Conservation (phyloP, 2,329 filamentous ascomycete genomes). For the Fusarium azukiicola region DNA sequence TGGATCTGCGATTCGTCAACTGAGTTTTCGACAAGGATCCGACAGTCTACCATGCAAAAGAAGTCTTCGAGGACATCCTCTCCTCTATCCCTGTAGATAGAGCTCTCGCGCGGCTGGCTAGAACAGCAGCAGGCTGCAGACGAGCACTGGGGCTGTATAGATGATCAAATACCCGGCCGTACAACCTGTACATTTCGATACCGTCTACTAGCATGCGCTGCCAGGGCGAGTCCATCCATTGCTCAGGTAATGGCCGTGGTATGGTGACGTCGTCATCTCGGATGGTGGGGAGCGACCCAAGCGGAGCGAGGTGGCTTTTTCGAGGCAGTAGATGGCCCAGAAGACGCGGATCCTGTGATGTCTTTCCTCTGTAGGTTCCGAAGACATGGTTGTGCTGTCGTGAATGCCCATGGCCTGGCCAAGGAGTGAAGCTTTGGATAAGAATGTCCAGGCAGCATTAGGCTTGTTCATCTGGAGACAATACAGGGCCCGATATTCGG, state of each 20-base stretch:
- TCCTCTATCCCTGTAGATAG: background rate
- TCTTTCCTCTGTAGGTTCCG: background rate
- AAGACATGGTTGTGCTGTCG: background rate
- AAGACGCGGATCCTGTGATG: background rate
- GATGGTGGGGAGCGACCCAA: background rate
- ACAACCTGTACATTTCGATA: background rate
- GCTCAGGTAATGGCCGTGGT: background rate
- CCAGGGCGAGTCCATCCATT: background rate
- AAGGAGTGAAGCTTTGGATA: background rate
- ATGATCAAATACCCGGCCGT: background rate
- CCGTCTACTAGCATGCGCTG: background rate
- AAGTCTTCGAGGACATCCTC: background rate
- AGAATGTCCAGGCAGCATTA: background rate
- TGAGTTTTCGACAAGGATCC: no score
- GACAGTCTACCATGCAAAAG: background rate
- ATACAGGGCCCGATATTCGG: background rate
- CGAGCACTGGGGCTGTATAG: background rate
- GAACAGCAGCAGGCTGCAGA: background rate
- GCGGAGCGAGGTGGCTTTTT: background rate
- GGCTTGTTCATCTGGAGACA: constrained; percentile 6
- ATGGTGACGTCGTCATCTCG: background rate
- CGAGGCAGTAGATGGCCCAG: background rate
- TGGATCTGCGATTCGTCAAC: background rate
- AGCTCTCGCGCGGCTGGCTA: background rate
- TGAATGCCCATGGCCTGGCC: background rate